phyloP scores from a whole-genome alignment of 331 rosid species.

The Acacia concinna region DNA sequence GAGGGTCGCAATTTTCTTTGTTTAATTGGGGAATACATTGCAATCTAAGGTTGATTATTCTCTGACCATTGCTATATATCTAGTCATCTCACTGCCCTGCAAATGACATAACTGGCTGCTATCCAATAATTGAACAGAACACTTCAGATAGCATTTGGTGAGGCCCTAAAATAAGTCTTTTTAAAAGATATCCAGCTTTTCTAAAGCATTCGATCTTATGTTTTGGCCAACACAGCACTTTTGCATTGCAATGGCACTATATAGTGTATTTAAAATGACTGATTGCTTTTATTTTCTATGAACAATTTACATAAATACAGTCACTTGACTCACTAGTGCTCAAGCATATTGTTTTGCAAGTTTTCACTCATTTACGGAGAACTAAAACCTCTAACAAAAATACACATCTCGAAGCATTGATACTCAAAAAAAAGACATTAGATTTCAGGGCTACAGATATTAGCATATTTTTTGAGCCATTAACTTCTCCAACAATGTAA shows the following conservation, averaged over 20 bases:
- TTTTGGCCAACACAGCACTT: neutral
- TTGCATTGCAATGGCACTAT: neutral
- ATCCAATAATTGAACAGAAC: conserved; percentile 3
- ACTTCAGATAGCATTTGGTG: neutral
- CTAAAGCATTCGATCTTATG: neutral
- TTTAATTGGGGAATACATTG: neutral
- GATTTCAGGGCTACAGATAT: neutral
- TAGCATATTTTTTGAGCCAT: neutral
- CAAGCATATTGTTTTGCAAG: neutral
- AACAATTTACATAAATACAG: neutral
- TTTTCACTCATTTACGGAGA: neutral
- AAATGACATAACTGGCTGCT: conserved; percentile 1
- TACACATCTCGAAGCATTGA: neutral
- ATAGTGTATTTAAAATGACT: neutral
- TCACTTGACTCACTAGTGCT: neutral
- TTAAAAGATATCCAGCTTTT: conserved; percentile 2
- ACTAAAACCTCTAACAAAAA: neutral
- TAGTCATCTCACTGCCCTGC: neutral
- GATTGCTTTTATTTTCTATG: neutral
- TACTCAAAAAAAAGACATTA: neutral
- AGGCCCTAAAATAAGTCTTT: neutral
- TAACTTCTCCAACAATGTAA: neutral
- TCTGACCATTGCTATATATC: neutral
- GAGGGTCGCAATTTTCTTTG: neutral
- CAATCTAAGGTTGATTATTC: neutral